Conservation (phyloP, 441 rosid species). For the Gossypium trilobum region DNA sequence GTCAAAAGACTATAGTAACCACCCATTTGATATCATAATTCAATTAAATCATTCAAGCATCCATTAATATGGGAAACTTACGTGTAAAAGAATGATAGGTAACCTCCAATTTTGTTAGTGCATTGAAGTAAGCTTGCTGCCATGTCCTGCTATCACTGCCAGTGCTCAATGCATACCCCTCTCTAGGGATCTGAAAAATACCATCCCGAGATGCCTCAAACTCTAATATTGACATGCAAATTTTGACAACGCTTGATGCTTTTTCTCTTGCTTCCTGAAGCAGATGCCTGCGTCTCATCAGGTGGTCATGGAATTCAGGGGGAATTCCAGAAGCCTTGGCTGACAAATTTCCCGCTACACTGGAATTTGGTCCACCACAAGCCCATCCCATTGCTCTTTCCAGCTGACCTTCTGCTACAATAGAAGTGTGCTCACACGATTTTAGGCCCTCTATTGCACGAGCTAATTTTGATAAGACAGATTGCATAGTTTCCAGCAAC, state of each 20-base stretch:
- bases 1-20: background rate
- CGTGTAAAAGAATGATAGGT: conserved; percentile 75
- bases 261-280: conserved; percentile 78
- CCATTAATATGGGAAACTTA: conserved; percentile 33
- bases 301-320: conserved; percentile 76
- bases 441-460: conserved; percentile 71
- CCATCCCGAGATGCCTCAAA: conserved; percentile 95
- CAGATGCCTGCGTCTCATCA: conserved; percentile 61
- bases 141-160: conserved; percentile 58
- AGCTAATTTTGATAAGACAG: conserved; percentile 55
- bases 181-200: conserved; percentile 55
- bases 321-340: conserved; percentile 77
- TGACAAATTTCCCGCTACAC: conserved; percentile 42
- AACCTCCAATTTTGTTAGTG: conserved; percentile 65
- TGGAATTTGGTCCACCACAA: conserved; percentile 77
- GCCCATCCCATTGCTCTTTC: conserved; percentile 99
- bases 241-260: conserved; percentile 62
- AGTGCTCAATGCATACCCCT: conserved; percentile 35
- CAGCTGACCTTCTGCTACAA: conserved; percentile 78
- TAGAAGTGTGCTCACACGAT: conserved; percentile 63
- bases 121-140: conserved; percentile 70
- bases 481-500: conserved; percentile 63
- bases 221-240: conserved; percentile 76
- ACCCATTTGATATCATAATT: conserved; percentile 5
- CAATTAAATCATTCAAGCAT: conserved; percentile 8